Percentiles rank a stretch among this genome's conserved stretches.
Evolutionary conservation across 2,329 filamentous ascomycete species (phyloP).

Genomic region (Pseudogymnoascus sp.): DNA sequence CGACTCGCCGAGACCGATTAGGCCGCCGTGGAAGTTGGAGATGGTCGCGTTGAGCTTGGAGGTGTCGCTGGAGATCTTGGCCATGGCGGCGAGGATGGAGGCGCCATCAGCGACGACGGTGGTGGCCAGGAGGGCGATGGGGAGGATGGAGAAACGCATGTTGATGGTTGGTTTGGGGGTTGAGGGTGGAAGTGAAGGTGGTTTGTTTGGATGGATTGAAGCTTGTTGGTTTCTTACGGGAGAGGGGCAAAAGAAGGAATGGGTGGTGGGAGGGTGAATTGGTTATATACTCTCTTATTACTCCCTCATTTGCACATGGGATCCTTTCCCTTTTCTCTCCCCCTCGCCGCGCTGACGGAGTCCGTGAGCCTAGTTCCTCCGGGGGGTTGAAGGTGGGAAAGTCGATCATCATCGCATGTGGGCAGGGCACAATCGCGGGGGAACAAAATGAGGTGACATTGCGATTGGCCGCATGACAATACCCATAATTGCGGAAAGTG

Average conservation of each 20-base stretch:
- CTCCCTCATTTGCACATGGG: constrained; percentile 1
- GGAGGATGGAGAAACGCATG: constrained; percentile 18
- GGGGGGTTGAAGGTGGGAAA: not conserved
- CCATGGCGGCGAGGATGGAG: constrained; percentile 20
- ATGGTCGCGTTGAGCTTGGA: constrained; percentile 19
- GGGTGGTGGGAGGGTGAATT: not conserved
- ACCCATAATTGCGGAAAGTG: constrained; percentile 3
- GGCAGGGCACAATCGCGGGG: constrained; percentile 1
- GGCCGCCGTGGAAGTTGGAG: constrained; percentile 10
- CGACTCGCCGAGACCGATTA: constrained; percentile 15
- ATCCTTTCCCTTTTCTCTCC: not conserved
- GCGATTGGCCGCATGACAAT: constrained; percentile 1
- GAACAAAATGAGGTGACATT: not conserved
- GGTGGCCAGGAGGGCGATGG: constrained; percentile 15
- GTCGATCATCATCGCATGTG: constrained; percentile 1
- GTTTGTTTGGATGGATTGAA: not conserved
- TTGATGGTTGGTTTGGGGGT: not conserved
- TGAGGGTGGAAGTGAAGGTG: not conserved
- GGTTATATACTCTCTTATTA: not conserved
- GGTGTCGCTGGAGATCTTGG: constrained; percentile 18
- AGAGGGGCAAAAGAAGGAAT: not conserved
- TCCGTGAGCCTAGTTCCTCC: not conserved
- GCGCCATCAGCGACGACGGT: constrained; percentile 21
- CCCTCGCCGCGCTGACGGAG: not conserved
- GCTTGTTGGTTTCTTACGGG: not conserved